A percentile compares a stretch with the other conserved stretches of the same genome.
Conservation (phyloP, 192 early-diverging fungal genomes). For the Rhizoclosmatium globosum region DNA sequence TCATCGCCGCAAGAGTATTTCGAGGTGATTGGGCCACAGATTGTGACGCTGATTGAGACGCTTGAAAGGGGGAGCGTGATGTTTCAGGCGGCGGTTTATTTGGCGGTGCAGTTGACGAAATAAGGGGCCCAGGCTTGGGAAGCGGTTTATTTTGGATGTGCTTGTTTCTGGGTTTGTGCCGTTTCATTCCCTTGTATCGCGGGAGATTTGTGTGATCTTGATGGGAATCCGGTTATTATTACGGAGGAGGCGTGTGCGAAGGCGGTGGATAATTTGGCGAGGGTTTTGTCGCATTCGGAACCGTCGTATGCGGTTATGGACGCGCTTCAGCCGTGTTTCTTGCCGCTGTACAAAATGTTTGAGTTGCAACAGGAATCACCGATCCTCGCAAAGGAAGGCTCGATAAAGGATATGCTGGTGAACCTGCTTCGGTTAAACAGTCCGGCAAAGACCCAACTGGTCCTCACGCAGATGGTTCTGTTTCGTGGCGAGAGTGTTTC, state of each 20-base stretch:
- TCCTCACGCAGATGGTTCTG: constrained; percentile 2
- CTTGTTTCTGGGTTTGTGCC: not conserved
- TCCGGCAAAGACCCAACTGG: not conserved
- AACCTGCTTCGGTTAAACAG: constrained; percentile 24
- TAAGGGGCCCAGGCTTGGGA: constrained; percentile 55
- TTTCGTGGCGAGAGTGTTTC: constrained; percentile 1
- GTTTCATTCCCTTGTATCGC: not conserved
- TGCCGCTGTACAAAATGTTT: constrained; percentile 45
- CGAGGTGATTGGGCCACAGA: constrained; percentile 56
- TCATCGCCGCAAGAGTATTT: constrained; percentile 54
- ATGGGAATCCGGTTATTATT: constrained; percentile 37
- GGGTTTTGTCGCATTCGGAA: constrained; percentile 10
- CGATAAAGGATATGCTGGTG: constrained; percentile 32
- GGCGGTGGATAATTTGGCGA: not conserved
- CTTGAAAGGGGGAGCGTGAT: not conserved
- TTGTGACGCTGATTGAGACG: constrained; percentile 36
- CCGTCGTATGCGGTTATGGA: constrained; percentile 18
- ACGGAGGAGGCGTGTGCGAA: constrained; percentile 10
- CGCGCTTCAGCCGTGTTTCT: constrained; percentile 43
- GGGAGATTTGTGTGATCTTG: constrained; percentile 18
- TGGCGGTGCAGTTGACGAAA: constrained; percentile 58
- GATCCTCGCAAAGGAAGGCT: constrained; percentile 6
- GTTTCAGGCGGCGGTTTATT: constrained; percentile 54
- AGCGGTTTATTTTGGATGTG: constrained; percentile 58
- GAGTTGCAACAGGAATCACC: constrained; percentile 30